Conservation (phyloP, 768 basidiomycete genomes). For the Leucocoprinus leucothites region DNA sequence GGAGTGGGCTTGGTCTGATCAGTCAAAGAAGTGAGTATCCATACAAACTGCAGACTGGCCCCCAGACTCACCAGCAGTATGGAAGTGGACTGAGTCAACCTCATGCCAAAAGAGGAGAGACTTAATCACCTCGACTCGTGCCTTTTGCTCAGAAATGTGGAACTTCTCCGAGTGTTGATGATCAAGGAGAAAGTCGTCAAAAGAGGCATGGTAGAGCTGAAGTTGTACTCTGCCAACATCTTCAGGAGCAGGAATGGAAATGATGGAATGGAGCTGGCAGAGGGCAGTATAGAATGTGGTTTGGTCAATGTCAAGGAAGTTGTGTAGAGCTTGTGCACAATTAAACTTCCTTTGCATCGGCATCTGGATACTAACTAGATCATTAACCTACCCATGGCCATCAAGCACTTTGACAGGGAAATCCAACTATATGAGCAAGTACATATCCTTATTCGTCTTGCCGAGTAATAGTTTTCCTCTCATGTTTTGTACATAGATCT, state of each 20-base stretch:
- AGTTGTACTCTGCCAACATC: background rate
- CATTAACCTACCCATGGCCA: no score
- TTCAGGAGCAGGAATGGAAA: background rate
- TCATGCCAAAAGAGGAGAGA: background rate
- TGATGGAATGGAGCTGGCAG: background rate
- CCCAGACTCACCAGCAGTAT: background rate
- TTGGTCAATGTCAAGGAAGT: background rate
- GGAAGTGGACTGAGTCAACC: background rate
- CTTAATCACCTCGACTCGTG: background rate
- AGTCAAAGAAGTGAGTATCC: background rate
- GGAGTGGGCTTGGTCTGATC: background rate
- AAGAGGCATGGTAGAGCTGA: background rate
- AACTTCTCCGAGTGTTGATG: background rate
- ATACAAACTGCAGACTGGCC: background rate
- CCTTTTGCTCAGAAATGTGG: background rate
- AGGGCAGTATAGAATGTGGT: background rate
- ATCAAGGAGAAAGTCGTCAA: slow-evolving; percentile 1
- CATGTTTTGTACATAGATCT: slow-evolving; percentile 34
- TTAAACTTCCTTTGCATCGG: no score
- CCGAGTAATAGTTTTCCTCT: background rate
- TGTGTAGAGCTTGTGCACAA: background rate
- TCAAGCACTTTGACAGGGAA: slow-evolving; percentile 75
- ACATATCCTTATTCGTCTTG: background rate
- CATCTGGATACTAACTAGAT: no score
- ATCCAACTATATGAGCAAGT: slow-evolving; percentile 76